Evolutionary conservation across 495 filamentous ascomycete genomes (phyloP).

Genomic region (Halenospora varia): DNA sequence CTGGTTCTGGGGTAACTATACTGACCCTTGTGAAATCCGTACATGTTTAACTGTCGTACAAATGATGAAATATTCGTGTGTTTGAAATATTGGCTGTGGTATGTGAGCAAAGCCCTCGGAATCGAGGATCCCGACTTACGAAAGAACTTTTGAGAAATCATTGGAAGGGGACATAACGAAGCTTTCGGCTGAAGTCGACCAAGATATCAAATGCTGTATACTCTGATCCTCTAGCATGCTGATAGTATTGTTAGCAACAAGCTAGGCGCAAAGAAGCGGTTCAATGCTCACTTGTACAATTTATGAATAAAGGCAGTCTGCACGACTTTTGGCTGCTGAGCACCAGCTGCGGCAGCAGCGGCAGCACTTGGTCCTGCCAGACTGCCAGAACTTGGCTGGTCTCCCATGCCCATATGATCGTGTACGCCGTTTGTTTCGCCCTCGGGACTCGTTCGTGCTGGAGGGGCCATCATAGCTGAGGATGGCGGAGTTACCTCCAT

Average conservation of each 20-base stretch:
- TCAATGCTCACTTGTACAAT: slow-evolving; percentile 80
- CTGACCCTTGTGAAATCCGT: slow-evolving; percentile 98
- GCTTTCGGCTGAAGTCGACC: slow-evolving; percentile 90
- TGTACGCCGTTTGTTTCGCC: slow-evolving; percentile 27
- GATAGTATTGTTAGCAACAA: slow-evolving; percentile 35
- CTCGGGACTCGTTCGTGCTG: slow-evolving; percentile 24
- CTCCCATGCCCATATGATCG: slow-evolving; percentile 23
- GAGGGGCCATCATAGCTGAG: slow-evolving; percentile 22
- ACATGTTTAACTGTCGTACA: slow-evolving; percentile 98
- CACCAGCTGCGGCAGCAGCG: slow-evolving; percentile 69
- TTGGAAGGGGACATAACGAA: slow-evolving; percentile 97
- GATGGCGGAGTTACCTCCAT: slow-evolving; percentile 25
- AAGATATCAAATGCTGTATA: slow-evolving; percentile 94
- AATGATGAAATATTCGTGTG: slow-evolving; percentile 99
- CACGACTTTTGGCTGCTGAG: slow-evolving; percentile 94
- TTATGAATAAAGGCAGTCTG: slow-evolving; percentile 99
- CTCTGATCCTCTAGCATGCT: slow-evolving; percentile 95
- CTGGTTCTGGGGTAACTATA: slow-evolving; percentile 1
- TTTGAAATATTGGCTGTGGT: slow-evolving; percentile 82
- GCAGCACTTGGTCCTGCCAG: slow-evolving; percentile 28
- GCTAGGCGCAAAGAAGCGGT: slow-evolving; percentile 5
- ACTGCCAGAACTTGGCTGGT: slow-evolving; percentile 21
- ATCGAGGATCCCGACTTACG: slow-evolving; percentile 54
- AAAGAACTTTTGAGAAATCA: slow-evolving; percentile 97
- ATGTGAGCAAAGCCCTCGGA: slow-evolving; percentile 18